These are phyloP conservation scores for Akanthomyces muscarius DNA, from an alignment of 2,329 filamentous ascomycete species.

Conservation along the genomic window DNA sequence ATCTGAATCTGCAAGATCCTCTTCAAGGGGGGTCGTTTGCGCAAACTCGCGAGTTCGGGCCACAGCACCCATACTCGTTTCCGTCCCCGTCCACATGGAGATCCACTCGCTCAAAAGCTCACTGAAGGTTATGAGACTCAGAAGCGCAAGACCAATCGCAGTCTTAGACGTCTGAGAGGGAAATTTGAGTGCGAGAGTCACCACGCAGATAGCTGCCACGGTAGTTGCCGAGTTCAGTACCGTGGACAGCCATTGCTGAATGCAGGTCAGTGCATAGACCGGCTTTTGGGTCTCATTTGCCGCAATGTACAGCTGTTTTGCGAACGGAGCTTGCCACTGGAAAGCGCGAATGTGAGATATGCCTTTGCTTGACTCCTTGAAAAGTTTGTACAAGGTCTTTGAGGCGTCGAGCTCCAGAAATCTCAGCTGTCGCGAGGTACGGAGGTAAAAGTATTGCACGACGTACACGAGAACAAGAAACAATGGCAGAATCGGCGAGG, in stretches of 20 bases:
- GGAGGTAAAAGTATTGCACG: constrained; percentile 31
- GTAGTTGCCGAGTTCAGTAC: constrained; percentile 32
- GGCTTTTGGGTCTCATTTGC: constrained; percentile 29
- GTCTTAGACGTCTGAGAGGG: constrained; percentile 37
- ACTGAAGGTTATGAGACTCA: constrained; percentile 28
- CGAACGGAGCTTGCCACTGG: constrained; percentile 27
- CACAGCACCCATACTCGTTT: constrained; percentile 34
- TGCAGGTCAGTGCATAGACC: constrained; percentile 36
- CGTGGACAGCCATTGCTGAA: constrained; percentile 44
- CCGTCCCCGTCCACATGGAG: constrained; percentile 35
- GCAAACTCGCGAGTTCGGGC: constrained; percentile 30
- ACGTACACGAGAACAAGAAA: constrained; percentile 15
- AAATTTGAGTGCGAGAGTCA: constrained; percentile 38
- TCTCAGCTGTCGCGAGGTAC: constrained; percentile 52
- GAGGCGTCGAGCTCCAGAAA: constrained; percentile 51
- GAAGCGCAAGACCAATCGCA: constrained; percentile 41
- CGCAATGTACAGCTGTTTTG: constrained; percentile 38
- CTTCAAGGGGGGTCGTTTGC: constrained; percentile 26
- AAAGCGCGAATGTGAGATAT: constrained; percentile 25
- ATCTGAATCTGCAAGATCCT: background rate
- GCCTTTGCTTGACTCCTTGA: constrained; percentile 33
- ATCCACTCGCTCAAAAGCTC: constrained; percentile 23
- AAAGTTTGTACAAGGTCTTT: constrained; percentile 39
- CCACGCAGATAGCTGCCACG: constrained; percentile 30
- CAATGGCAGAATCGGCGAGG: constrained; percentile 41